Percentiles rank a stretch among this genome's conserved stretches.
Conservation (phyloP, 768 basidiomycete species). For the Russula sp. region DNA sequence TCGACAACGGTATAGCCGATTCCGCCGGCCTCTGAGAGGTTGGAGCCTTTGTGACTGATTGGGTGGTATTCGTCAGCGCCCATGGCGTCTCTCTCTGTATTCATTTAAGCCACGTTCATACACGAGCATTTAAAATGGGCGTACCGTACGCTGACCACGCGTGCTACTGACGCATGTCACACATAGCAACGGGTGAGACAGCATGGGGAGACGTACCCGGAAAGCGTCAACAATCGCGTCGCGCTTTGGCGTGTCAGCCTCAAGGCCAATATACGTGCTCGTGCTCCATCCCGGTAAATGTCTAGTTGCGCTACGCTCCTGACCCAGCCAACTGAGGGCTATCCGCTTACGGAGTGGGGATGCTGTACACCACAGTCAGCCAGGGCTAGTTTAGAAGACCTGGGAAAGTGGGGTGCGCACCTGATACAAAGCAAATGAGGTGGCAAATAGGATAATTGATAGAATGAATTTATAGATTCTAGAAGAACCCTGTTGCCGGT, state of each 20-base stretch:
- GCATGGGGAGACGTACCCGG: conserved; percentile 48
- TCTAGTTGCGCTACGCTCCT: background rate
- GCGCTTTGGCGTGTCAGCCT: conserved; percentile 59
- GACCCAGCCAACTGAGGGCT: conserved; percentile 19
- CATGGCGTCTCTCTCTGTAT: conserved; percentile 81
- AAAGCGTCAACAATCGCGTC: conserved; percentile 77
- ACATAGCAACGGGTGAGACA: conserved; percentile 1
- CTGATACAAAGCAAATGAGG: conserved; percentile 18
- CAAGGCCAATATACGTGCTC: conserved; percentile 35
- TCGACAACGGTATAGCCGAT: conserved; percentile 90
- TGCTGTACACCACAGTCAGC: conserved; percentile 6
- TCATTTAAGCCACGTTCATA: conserved; percentile 29
- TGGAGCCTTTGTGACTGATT: conserved; percentile 65
- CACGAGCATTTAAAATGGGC: conserved; percentile 28
- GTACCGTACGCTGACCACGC: conserved; percentile 84
- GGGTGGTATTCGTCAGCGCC: conserved; percentile 93
- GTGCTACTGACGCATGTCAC: conserved; percentile 48
- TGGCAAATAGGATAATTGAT: conserved; percentile 8
- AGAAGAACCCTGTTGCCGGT: background rate
- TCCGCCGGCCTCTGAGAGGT: conserved; percentile 71
- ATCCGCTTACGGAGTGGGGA: background rate
- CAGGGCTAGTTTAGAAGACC: background rate
- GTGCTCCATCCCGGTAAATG: conserved; percentile 31
- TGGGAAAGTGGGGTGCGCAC: background rate
- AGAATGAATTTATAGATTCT: background rate